Base-by-base conservation (phyloP, 2,329 filamentous ascomycete species). In the Fusarium musae region DNA sequence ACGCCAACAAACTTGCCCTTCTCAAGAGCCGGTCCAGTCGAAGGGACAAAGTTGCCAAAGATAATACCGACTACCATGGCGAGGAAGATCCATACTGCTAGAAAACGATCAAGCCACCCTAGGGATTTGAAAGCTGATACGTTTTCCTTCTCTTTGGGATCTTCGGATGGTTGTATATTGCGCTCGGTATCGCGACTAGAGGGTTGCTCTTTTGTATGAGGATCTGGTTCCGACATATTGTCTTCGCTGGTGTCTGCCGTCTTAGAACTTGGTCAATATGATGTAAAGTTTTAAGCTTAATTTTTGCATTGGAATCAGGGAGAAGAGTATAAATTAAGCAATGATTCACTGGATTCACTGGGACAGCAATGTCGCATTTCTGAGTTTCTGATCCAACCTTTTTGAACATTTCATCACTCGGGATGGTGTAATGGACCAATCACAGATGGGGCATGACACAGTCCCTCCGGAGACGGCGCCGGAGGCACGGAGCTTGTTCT, bases 31-130 rank as follows among this genome's bases (percentile, higher is more conserved):
- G 86, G 86, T 0, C 88, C 90, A 2, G 89, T 89, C 28, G 83
- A 84, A 0, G 89, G 87, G 3, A 93, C 92, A 68, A 95, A 93
- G 80, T 95, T 95, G 10, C 92, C 93, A 1, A 96, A 82, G 2
- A 95, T 83, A 47, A 96, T 91, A 7, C 93, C 93, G 12, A 94
- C 82, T 3, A 88, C 85, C 91, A 96, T 96, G 50, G 93, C 92
- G 1, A 96, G 86, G 32, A 96, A 85, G 66, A 96, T 95, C 93
- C 93, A 93, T 32, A 92, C 42, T 5, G 89, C 90, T 2, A 93
- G 86, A 74, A 89, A 90, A 5, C 90, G 87, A 76, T 93, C 90
- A 2, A 93, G 84, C 72, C 87, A 84, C 9, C 88, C 87, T 0
- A 92, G 86, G 3, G 86, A 82, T 47, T 87, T 88, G 80, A 89